A percentile compares a stretch with the other conserved stretches of the same genome.
Evolutionary conservation across 75 land plant genomes (phyloP).

Genomic region (Sequoia sempervirens): DNA sequence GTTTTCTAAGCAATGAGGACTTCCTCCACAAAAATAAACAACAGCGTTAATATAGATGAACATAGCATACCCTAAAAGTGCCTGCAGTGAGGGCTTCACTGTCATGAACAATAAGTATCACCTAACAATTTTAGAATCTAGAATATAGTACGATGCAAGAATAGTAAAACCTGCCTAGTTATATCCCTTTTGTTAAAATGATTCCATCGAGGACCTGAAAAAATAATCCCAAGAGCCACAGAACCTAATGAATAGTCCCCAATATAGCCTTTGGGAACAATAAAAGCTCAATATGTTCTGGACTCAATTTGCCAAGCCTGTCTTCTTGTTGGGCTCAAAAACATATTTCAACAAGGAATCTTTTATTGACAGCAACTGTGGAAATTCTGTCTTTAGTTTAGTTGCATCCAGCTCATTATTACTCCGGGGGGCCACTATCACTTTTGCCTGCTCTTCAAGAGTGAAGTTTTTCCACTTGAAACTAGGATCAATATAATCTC

Average conservation of each 20-base stretch:
- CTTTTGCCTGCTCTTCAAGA: slow-evolving; percentile 68
- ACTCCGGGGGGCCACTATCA: slow-evolving; percentile 66
- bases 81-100: background rate
- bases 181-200: background rate
- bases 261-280: background rate
- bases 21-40: background rate
- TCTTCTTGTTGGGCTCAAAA: slow-evolving; percentile 54
- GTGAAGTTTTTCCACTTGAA: slow-evolving; percentile 58
- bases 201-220: background rate
- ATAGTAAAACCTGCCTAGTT: background rate
- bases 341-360: slow-evolving; percentile 55
- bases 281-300: background rate
- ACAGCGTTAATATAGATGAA: background rate
- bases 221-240: no score
- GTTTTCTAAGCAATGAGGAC: background rate
- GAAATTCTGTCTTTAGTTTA: slow-evolving; percentile 58
- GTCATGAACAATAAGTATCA: background rate
- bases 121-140: background rate
- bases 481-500: slow-evolving; percentile 48
- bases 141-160: background rate
- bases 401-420: slow-evolving; percentile 67
- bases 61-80: background rate
- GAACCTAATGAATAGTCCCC: background rate
- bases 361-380: slow-evolving; percentile 59
- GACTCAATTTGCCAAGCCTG: slow-evolving; percentile 1